A percentile compares a stretch with the other conserved stretches of the same genome.
These are phyloP conservation scores for Hypoxylon sp. DNA, from an alignment of 2,329 filamentous ascomycete genomes.

Conservation along the genomic window DNA sequence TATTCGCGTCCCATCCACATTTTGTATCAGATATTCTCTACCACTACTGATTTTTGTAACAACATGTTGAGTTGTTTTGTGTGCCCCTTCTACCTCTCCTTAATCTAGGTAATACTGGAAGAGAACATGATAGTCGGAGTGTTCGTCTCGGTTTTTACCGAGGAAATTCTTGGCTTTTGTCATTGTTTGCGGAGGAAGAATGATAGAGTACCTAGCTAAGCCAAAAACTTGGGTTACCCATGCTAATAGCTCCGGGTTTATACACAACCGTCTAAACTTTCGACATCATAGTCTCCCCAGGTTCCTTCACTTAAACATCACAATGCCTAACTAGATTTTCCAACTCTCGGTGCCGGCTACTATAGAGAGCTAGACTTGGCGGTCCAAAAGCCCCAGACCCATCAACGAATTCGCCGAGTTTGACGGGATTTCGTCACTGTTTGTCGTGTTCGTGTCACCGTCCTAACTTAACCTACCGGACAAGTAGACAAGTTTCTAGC, in stretches of 20 bases:
- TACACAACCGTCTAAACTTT: slow-evolving; percentile 22
- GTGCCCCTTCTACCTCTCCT: background rate
- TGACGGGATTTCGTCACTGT: slow-evolving; percentile 33
- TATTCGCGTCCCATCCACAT: slow-evolving; percentile 1
- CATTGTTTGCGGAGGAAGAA: slow-evolving; percentile 24
- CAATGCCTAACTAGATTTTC: slow-evolving; percentile 44
- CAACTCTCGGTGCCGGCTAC: slow-evolving; percentile 39
- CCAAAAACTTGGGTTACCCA: slow-evolving; percentile 26
- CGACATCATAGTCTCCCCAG: slow-evolving; percentile 40
- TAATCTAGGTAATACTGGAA: slow-evolving; percentile 11
- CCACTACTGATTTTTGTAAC: slow-evolving; percentile 8
- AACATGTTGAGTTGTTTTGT: background rate
- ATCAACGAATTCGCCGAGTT: slow-evolving; percentile 35
- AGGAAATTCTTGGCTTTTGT: slow-evolving; percentile 43
- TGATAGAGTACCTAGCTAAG: slow-evolving; percentile 10
- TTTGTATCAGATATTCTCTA: slow-evolving; percentile 2
- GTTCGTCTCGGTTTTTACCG: slow-evolving; percentile 25
- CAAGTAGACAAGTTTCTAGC: slow-evolving; percentile 22
- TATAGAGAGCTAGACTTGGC: slow-evolving; percentile 33
- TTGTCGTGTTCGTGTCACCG: slow-evolving; percentile 40
- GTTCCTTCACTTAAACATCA: slow-evolving; percentile 37
- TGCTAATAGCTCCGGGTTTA: slow-evolving; percentile 27
- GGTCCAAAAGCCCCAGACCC: slow-evolving; percentile 11
- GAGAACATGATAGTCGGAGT: slow-evolving; percentile 2
- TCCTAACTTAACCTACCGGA: slow-evolving; percentile 21